Percentiles rank a stretch among this genome's conserved stretches.
phyloP scores from a whole-genome alignment of 176 grass and related monocot genomes.

The Triticum timopheevii region DNA sequence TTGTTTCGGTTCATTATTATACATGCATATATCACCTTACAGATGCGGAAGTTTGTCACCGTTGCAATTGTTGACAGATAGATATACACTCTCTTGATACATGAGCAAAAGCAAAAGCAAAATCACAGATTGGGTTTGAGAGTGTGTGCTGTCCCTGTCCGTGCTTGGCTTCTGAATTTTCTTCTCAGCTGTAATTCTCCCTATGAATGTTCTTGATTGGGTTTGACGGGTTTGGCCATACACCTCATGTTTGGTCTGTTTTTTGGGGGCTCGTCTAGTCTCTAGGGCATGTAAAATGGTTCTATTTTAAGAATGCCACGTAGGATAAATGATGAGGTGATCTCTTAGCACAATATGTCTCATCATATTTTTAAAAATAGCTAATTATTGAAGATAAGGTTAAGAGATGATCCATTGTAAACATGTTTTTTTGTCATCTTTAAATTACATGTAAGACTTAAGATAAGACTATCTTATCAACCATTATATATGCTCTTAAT shows the following conservation, averaged over 20 bases:
- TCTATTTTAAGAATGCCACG: too few relatives aligned
- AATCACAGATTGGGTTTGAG: constrained; percentile 20
- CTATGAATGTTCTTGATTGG: too few relatives aligned
- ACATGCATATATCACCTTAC: constrained; percentile 45
- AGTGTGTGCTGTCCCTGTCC: neutral
- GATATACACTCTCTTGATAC: constrained; percentile 36
- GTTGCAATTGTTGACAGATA: constrained; percentile 31
- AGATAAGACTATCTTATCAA: too few relatives aligned
- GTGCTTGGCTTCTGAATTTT: neutral
- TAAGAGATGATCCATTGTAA: too few relatives aligned
- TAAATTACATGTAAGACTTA: too few relatives aligned
- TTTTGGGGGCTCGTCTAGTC: neutral
- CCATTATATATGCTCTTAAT: too few relatives aligned
- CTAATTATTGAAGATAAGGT: too few relatives aligned
- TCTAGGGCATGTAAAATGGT: too few relatives aligned
- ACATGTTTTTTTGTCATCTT: too few relatives aligned
- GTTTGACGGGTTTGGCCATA: neutral
- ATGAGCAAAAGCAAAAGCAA: constrained; percentile 25
- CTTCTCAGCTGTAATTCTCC: neutral
- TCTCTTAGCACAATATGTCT: too few relatives aligned
- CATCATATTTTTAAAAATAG: too few relatives aligned
- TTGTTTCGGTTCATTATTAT: constrained; percentile 30
- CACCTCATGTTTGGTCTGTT: neutral
- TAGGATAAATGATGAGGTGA: too few relatives aligned
- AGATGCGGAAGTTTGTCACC: constrained; percentile 35